Percentiles rank a stretch among this genome's conserved stretches.
Evolutionary conservation across 768 basidiomycete species (phyloP).

Genomic region (Termitomyces eurrhizus): DNA sequence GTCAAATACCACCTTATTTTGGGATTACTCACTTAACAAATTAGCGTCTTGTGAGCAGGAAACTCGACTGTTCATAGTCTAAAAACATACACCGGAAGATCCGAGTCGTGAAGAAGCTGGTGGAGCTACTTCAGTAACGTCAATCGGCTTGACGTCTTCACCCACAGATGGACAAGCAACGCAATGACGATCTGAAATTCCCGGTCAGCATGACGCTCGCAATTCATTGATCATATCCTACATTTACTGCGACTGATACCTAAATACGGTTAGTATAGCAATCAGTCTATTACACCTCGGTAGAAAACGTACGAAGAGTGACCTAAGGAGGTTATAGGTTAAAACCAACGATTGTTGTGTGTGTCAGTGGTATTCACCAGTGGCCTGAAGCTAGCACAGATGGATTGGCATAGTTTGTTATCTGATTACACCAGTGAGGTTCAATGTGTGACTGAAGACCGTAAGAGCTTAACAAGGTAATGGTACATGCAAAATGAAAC

Average conservation of each 20-base stretch:
- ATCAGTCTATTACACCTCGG: not conserved
- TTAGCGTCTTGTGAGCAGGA: not conserved
- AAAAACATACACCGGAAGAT: conserved; percentile 26
- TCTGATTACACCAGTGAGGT: conserved; percentile 15
- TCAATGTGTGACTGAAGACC: not conserved
- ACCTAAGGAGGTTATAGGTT: conserved; percentile 19
- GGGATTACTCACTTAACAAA: conserved; percentile 25
- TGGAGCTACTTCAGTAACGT: not conserved
- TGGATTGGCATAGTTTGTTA: conserved; percentile 34
- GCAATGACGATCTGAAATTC: conserved; percentile 23
- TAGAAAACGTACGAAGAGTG: conserved; percentile 27
- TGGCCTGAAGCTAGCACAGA: conserved; percentile 28
- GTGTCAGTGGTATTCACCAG: conserved; percentile 25
- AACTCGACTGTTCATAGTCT: not conserved
- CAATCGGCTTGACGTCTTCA: not conserved
- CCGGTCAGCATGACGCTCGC: not conserved
- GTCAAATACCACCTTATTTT: conserved; percentile 29
- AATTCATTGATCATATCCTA: not conserved
- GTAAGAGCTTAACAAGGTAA: conserved; percentile 24
- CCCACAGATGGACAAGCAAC: conserved; percentile 29
- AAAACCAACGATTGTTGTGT: not conserved
- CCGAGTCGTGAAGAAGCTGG: conserved; percentile 30
- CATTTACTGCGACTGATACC: conserved; percentile 26
- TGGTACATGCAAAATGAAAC: conserved; percentile 32
- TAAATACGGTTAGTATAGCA: conserved; percentile 1